Evolutionary conservation across 352 stramenopile species (phyloP).

Genomic region (Thalassiosira ordinaria): DNA sequence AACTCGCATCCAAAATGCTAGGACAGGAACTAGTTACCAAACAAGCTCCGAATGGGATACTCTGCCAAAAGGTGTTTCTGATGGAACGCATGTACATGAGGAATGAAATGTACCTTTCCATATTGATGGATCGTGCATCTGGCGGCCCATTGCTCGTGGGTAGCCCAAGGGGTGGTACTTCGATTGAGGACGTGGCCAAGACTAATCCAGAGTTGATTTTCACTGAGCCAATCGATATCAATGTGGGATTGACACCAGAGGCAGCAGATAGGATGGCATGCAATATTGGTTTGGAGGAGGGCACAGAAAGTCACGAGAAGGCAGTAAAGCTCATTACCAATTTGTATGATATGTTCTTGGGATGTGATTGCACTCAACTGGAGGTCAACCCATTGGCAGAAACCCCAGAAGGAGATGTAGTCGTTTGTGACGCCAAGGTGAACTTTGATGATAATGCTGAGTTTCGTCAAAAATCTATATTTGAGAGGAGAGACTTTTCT

Average conservation of each 20-base stretch:
- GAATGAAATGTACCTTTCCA: slow-evolving; percentile 97
- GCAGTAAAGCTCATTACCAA: slow-evolving; percentile 72
- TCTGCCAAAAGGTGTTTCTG: slow-evolving; percentile 80
- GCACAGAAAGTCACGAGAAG: slow-evolving; percentile 51
- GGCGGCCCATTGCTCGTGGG: slow-evolving; percentile 96
- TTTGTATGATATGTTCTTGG: slow-evolving; percentile 97
- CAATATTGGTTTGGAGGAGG: slow-evolving; percentile 72
- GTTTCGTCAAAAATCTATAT: slow-evolving; percentile 91
- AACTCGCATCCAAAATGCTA: slow-evolving; percentile 90
- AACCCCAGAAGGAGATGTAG: slow-evolving; percentile 93
- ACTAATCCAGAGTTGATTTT: slow-evolving; percentile 91
- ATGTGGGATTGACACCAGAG: slow-evolving; percentile 82
- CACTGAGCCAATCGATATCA: slow-evolving; percentile 94
- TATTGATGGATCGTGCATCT: slow-evolving; percentile 96
- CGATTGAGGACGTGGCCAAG: slow-evolving; percentile 96
- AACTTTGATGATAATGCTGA: slow-evolving; percentile 99
- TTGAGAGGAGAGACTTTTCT: slow-evolving; percentile 81
- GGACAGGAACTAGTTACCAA: slow-evolving; percentile 96
- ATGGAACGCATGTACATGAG: slow-evolving; percentile 80
- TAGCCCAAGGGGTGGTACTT: slow-evolving; percentile 90
- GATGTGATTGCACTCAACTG: slow-evolving; percentile 95
- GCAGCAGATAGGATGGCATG: slow-evolving; percentile 63
- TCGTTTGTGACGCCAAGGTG: slow-evolving; percentile 97
- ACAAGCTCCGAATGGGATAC: slow-evolving; percentile 87
- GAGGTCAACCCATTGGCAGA: slow-evolving; percentile 99